These are phyloP conservation scores for Lonicera japonica DNA, from an alignment of 129 eudicot species.

Conservation along the genomic window DNA sequence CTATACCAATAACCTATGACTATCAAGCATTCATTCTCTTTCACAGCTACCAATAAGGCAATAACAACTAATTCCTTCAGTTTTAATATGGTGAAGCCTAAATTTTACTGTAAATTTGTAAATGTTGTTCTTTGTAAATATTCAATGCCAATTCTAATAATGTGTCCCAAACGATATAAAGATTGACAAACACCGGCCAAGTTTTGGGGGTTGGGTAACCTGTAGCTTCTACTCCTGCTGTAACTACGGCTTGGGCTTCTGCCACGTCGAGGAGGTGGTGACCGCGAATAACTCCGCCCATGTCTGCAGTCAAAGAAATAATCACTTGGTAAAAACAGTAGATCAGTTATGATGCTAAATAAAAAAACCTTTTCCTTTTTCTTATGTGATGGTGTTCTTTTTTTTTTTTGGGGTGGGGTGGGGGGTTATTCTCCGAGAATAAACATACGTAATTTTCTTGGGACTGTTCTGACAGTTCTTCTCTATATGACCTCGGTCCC, in stretches of 20 bases:
- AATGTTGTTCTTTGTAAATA: too few species aligned
- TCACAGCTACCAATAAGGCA: too few species aligned
- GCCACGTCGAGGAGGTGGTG: slow-evolving; percentile 79
- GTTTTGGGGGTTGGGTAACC: slow-evolving; percentile 26
- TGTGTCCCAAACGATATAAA: not conserved
- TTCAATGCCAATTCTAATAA: too few species aligned
- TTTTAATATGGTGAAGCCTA: too few species aligned
- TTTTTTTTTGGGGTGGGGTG: too few species aligned
- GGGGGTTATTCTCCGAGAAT: not conserved
- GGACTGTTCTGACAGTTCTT: slow-evolving; percentile 91
- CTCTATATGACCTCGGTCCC: slow-evolving; percentile 81
- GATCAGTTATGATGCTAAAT: not conserved
- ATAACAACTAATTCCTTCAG: too few species aligned
- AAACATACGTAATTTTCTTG: slow-evolving; percentile 49
- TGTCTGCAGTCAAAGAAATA: slow-evolving; percentile 31
- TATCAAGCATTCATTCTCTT: too few species aligned
- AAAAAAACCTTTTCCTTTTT: not conserved
- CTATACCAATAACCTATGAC: too few species aligned
- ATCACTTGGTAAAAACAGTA: slow-evolving; percentile 4
- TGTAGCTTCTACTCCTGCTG: slow-evolving; percentile 78
- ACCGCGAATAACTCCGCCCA: slow-evolving; percentile 69
- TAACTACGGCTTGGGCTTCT: slow-evolving; percentile 46
- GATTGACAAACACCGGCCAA: not conserved
- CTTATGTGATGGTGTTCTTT: too few species aligned
- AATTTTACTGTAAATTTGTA: too few species aligned